These are phyloP conservation scores for Phytopythium boreale DNA, from an alignment of 352 stramenopile genomes.

Conservation along the genomic window DNA sequence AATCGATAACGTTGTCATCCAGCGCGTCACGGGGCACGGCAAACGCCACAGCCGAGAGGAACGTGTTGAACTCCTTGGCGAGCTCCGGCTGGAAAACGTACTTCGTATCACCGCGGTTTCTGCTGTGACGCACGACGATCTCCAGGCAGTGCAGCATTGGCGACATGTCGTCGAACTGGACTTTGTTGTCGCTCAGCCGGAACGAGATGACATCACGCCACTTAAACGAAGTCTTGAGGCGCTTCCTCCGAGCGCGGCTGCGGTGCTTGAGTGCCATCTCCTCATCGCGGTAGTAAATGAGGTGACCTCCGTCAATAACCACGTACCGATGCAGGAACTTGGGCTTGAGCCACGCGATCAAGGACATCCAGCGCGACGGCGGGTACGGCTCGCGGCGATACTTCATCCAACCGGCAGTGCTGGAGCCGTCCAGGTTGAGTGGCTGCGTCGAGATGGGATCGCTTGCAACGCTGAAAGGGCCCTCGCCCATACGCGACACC, in stretches of 20 bases:
- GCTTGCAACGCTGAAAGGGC: slow-evolving; percentile 70
- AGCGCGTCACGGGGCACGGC: slow-evolving; percentile 58
- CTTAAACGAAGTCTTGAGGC: slow-evolving; percentile 71
- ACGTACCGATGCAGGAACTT: slow-evolving; percentile 84
- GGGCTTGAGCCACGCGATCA: slow-evolving; percentile 66
- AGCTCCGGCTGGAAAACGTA: slow-evolving; percentile 78
- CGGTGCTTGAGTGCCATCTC: slow-evolving; percentile 76
- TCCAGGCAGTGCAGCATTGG: slow-evolving; percentile 81
- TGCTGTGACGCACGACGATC: slow-evolving; percentile 51
- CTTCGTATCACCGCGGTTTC: slow-evolving; percentile 55
- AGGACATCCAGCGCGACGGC: slow-evolving; percentile 36
- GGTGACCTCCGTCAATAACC: slow-evolving; percentile 60
- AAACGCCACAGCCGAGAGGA: slow-evolving; percentile 67
- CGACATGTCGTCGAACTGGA: slow-evolving; percentile 85
- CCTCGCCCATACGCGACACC: slow-evolving; percentile 84
- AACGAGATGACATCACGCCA: slow-evolving; percentile 67
- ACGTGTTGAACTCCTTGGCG: slow-evolving; percentile 76
- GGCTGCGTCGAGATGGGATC: slow-evolving; percentile 67
- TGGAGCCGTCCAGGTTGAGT: slow-evolving; percentile 71
- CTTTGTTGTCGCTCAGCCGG: slow-evolving; percentile 59
- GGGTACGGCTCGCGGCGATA: slow-evolving; percentile 67
- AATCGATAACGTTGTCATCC: slow-evolving; percentile 61
- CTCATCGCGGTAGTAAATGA: slow-evolving; percentile 85
- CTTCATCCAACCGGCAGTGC: slow-evolving; percentile 85
- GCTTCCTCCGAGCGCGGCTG: slow-evolving; percentile 69